phyloP scores from a whole-genome alignment of 352 stramenopile species.

The Pythium brachiatum region DNA sequence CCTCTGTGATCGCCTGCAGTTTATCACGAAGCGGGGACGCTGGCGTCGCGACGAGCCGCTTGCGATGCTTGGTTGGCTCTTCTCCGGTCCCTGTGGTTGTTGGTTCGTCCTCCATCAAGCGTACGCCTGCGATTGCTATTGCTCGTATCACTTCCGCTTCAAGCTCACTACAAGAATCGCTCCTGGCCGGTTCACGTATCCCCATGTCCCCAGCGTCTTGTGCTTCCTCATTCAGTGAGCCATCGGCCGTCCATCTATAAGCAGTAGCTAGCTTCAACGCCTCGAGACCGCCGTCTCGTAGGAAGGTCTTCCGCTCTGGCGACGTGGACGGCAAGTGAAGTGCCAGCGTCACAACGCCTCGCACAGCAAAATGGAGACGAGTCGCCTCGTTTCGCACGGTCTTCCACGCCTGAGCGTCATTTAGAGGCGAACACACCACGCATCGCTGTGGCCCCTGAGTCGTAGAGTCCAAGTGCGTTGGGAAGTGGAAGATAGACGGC shows the following conservation, averaged over 20 bases:
- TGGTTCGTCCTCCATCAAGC: conserved; percentile 1
- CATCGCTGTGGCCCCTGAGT: neutral
- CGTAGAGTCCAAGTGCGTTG: neutral
- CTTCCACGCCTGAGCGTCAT: conserved; percentile 8
- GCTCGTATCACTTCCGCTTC: neutral
- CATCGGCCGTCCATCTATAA: no score
- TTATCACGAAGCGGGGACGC: conserved; percentile 11
- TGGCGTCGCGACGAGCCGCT: neutral
- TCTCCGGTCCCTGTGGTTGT: neutral
- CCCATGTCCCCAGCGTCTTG: no score
- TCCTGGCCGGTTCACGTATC: no score
- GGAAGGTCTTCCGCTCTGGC: conserved; percentile 31
- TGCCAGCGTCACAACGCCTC: conserved; percentile 32
- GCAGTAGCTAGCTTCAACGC: no score
- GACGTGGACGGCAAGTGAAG: conserved; percentile 35
- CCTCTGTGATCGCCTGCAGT: conserved; percentile 10
- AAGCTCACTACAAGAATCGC: neutral
- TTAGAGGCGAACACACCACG: neutral
- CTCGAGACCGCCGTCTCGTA: conserved; percentile 8
- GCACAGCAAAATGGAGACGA: conserved; percentile 34
- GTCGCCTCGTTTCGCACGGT: conserved; percentile 17
- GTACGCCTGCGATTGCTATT: conserved; percentile 6
- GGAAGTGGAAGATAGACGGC: conserved; percentile 27
- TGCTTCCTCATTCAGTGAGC: no score
- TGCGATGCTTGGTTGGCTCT: neutral